These are phyloP conservation scores for Apiospora saccharicola DNA, from an alignment of 2,329 filamentous ascomycete species.

Conservation along the genomic window DNA sequence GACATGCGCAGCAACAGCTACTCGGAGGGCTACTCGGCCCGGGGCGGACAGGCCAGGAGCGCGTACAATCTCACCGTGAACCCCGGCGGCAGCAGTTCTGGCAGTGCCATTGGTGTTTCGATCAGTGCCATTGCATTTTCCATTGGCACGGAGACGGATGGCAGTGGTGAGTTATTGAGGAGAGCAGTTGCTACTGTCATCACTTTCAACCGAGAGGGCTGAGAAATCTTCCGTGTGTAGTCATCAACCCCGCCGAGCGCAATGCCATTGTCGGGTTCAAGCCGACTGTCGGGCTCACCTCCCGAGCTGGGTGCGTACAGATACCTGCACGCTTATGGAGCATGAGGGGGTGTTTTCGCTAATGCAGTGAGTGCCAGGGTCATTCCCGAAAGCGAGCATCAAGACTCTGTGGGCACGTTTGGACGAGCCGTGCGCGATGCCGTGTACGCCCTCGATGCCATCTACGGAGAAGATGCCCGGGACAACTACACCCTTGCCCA, in stretches of 20 bases:
- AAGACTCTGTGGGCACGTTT: constrained; percentile 74
- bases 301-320: constrained; percentile 54
- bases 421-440: constrained; percentile 75
- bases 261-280: constrained; percentile 78
- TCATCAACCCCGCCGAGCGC: constrained; percentile 75
- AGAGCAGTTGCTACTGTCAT: no score
- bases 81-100: constrained; percentile 74
- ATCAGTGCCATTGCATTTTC: constrained; percentile 70
- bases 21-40: constrained; percentile 69
- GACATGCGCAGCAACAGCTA: constrained; percentile 73
- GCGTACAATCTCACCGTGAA: constrained; percentile 74
- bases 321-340: background rate
- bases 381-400: constrained; percentile 71
- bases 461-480: constrained; percentile 67
- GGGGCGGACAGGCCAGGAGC: constrained; percentile 69
- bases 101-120: constrained; percentile 69
- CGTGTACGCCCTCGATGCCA: constrained; percentile 69
- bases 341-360: constrained; percentile 22
- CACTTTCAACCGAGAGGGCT: no score
- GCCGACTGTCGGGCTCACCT: constrained; percentile 77
- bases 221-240: constrained; percentile 29
- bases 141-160: constrained; percentile 79
- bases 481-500: constrained; percentile 74
- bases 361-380: constrained; percentile 42
- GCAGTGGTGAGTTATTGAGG: constrained; percentile 52